Evolutionary conservation across 805 yeast species (phyloP).

Genomic region (Blastobotrys parvus): DNA sequence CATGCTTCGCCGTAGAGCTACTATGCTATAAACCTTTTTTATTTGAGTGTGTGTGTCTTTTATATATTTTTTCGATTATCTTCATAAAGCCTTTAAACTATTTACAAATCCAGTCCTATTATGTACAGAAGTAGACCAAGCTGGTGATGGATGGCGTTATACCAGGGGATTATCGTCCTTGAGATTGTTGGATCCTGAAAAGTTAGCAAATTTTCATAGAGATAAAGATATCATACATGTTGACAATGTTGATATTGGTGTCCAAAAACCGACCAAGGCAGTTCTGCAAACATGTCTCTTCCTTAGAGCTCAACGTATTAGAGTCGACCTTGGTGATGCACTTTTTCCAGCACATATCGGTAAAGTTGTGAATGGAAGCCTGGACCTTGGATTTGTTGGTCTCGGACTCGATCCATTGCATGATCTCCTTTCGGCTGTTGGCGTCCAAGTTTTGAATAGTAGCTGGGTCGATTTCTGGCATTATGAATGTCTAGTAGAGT

Average conservation of each 20-base stretch:
- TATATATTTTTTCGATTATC: no score
- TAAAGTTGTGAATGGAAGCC: slow-evolving; percentile 74
- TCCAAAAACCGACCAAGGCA: slow-evolving; percentile 84
- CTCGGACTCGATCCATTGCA: slow-evolving; percentile 71
- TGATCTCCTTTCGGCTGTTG: slow-evolving; percentile 60
- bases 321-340: slow-evolving; percentile 46
- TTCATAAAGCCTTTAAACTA: no score
- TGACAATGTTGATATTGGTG: slow-evolving; percentile 77
- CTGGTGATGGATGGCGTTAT: background rate
- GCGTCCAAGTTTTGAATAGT: slow-evolving; percentile 50
- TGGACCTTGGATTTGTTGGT: slow-evolving; percentile 83
- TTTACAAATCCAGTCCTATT: background rate
- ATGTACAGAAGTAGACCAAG: background rate
- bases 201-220: slow-evolving; percentile 2
- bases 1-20: no score
- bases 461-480: slow-evolving; percentile 31
- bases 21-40: no score
- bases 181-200: slow-evolving; percentile 16
- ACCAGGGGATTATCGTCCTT: slow-evolving; percentile 5
- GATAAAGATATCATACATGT: slow-evolving; percentile 29
- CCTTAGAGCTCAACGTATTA: slow-evolving; percentile 42
- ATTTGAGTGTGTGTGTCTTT: no score
- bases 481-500: no score
- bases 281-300: slow-evolving; percentile 65
- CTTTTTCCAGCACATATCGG: slow-evolving; percentile 84